phyloP scores from a whole-genome alignment of 192 early-diverging fungal species.

The Backusella macrospora region DNA sequence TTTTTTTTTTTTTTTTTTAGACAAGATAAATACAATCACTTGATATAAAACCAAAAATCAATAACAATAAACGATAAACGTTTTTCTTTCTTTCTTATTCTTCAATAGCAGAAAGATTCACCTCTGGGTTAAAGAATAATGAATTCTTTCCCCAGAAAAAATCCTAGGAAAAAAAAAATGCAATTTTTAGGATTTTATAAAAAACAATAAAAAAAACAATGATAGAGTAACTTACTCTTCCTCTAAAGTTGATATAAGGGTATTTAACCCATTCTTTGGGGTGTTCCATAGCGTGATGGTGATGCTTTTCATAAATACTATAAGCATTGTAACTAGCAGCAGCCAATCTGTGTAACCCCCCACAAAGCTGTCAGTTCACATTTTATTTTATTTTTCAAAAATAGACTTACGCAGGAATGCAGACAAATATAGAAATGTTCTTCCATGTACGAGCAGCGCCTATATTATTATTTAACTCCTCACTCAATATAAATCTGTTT shows the following conservation, averaged over 20 bases:
- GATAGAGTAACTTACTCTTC: constrained; percentile 68
- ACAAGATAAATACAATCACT: background rate
- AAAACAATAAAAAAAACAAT: too few relatives aligned
- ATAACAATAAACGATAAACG: background rate
- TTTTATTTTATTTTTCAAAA: background rate
- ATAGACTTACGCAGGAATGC: constrained; percentile 42
- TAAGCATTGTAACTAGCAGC: constrained; percentile 43
- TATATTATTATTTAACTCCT: constrained; percentile 8
- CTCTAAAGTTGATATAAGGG: constrained; percentile 53
- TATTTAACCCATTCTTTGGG: constrained; percentile 37
- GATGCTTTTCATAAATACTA: constrained; percentile 32
- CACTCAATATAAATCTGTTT: too few relatives aligned
- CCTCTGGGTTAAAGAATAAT: constrained; percentile 34
- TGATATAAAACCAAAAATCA: background rate
- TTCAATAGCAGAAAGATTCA: constrained; percentile 31
- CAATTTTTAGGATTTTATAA: too few relatives aligned
- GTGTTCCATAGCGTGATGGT: constrained; percentile 34
- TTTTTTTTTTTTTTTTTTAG: background rate
- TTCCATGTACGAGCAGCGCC: constrained; percentile 39
- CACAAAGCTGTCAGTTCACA: background rate
- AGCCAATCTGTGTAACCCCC: constrained; percentile 19
- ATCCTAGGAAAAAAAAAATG: constrained; percentile 24
- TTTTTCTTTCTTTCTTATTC: background rate
- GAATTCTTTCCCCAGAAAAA: constrained; percentile 40
- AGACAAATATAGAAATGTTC: constrained; percentile 42